Evolutionary conservation across 2,329 filamentous ascomycete species (phyloP).

Genomic region (Alternaria tenuissima): DNA sequence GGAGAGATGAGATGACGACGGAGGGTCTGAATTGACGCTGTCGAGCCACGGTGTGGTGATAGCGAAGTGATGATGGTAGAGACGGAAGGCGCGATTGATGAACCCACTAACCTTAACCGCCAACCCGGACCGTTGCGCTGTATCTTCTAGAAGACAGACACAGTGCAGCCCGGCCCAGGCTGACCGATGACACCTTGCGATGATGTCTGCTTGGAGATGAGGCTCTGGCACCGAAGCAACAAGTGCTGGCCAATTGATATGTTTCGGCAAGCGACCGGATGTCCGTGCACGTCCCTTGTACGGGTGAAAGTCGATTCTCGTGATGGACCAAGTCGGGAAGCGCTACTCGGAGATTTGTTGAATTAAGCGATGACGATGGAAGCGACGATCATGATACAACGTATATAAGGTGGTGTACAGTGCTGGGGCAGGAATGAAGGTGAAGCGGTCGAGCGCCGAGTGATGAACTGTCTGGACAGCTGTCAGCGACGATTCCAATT

Average conservation of each 20-base stretch:
- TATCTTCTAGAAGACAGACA: conserved; percentile 41
- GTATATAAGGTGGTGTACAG: conserved; percentile 18
- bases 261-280: conserved; percentile 30
- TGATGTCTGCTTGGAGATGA: conserved; percentile 39
- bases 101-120: conserved; percentile 40
- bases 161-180: conserved; percentile 45
- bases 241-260: conserved; percentile 44
- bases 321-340: conserved; percentile 36
- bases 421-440: conserved; percentile 6
- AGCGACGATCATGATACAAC: conserved; percentile 30
- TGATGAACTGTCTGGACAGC: conserved; percentile 32
- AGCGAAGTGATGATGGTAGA: background rate
- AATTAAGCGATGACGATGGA: conserved; percentile 36
- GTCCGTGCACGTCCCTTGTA: conserved; percentile 36
- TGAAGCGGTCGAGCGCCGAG: conserved; percentile 32
- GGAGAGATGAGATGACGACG: background rate
- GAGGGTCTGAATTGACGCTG: background rate
- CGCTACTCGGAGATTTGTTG: conserved; percentile 44
- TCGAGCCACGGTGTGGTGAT: background rate
- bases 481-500: conserved; percentile 35
- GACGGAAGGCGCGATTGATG: background rate
- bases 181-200: conserved; percentile 38
- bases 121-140: conserved; percentile 44
- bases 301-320: conserved; percentile 46
- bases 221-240: conserved; percentile 32